Evolutionary conservation across 495 filamentous ascomycete species (phyloP), one percentile per base, ranked within the genome.

Genomic region (Penicillium malachiteum): DNA sequence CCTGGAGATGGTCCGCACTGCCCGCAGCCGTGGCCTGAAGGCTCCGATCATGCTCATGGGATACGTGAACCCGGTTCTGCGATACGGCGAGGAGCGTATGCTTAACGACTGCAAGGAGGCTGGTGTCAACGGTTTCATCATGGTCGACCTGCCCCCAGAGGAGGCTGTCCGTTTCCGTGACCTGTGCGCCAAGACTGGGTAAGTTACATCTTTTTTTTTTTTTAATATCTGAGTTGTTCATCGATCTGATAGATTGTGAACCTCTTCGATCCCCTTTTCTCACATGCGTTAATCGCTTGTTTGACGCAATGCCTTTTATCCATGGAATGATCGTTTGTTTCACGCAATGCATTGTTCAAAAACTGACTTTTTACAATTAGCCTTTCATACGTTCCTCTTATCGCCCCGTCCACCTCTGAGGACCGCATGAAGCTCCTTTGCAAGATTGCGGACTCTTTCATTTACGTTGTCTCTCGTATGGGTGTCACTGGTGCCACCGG

Each of bases 381-480:
- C 7, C 79, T 98, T 21, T 96, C 92, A 3, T 98, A 96, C 69
- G 86, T 98, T 9, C 94, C 94, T 3, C 78, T 98, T 7, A 92
- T 98, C 64, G 92, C 94, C 7, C 93, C 94, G 5, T 84, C 92
- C 1, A 97, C 94, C 0, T 90, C 90, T 9, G 88, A 93, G 43
- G 71, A 81, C 42, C 90, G 92, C 48, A 92, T 97, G 90, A 90
- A 91, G 73, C 74, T 94, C 5, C 84, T 98, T n/a, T 98, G 92
- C 81, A 84, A 87, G 67, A 92, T 96, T 48, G 92, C 94, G 60
- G 92, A 97, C 73, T 96, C 92, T 1, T 98, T 97, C 77, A 92
- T 97, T 72, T 97, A 97, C 66, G 91, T 98, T 45, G 92, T 97
- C 30, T 97, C 93, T 4, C 82, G 92, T 55, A 96, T 96, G 89